phyloP scores from a whole-genome alignment of 495 filamentous ascomycete genomes.

The Lasiosphaeria miniovina region DNA sequence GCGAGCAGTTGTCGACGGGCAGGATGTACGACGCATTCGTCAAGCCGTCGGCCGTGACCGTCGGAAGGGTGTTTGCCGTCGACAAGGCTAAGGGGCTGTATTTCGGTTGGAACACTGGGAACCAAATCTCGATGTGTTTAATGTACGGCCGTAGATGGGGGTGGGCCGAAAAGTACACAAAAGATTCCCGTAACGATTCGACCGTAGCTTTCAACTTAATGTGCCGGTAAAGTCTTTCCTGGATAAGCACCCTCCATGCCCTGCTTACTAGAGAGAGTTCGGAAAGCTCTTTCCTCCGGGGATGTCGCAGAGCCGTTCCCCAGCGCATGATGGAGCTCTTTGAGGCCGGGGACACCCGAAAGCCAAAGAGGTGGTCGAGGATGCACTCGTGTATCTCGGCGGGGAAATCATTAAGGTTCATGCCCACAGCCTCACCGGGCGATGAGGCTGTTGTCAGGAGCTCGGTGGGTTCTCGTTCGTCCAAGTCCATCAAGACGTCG shows the following conservation, averaged over 20 bases:
- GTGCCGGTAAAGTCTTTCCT: slow-evolving; percentile 67
- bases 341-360: slow-evolving; percentile 56
- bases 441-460: slow-evolving; percentile 21
- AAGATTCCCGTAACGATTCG: slow-evolving; percentile 52
- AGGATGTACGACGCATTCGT: slow-evolving; percentile 52
- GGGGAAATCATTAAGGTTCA: slow-evolving; percentile 56
- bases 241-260: slow-evolving; percentile 62
- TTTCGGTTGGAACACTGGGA: slow-evolving; percentile 64
- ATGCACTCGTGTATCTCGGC: slow-evolving; percentile 70
- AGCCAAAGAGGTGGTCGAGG: slow-evolving; percentile 65
- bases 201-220: slow-evolving; percentile 70
- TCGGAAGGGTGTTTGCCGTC: slow-evolving; percentile 39
- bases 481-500: slow-evolving; percentile 24
- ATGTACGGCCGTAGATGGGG: slow-evolving; percentile 60
- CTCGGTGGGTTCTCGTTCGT: slow-evolving; percentile 23
- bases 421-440: slow-evolving; percentile 34
- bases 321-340: slow-evolving; percentile 54
- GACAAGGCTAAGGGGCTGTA: slow-evolving; percentile 42
- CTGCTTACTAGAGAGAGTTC: slow-evolving; percentile 60
- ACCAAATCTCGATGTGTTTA: slow-evolving; percentile 70
- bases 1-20: slow-evolving; percentile 59
- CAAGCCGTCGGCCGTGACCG: slow-evolving; percentile 46
- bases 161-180: slow-evolving; percentile 55
- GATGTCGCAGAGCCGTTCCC: slow-evolving; percentile 64
- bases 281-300: slow-evolving; percentile 61